Evolutionary conservation across 345 rosid species (phyloP).

Genomic region (Syzygium grande): DNA sequence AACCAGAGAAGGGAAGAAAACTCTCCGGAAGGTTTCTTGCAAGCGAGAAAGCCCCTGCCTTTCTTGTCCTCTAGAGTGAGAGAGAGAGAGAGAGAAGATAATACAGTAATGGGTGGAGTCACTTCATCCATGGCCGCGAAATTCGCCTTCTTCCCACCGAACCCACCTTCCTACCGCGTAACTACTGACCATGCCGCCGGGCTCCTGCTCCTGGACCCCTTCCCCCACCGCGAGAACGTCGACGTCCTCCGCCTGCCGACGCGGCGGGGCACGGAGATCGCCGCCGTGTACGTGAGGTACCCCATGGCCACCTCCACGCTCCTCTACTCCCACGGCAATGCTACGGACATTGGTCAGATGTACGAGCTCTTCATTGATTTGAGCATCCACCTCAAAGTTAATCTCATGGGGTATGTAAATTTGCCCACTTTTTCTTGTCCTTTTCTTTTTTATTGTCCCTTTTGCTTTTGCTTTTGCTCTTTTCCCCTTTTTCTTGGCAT

Average conservation of each 20-base stretch:
- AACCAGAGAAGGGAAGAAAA: background rate
- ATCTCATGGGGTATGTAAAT: slow-evolving; percentile 69
- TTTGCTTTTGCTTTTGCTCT: background rate
- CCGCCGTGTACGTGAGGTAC: slow-evolving; percentile 66
- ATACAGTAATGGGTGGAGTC: slow-evolving; percentile 73
- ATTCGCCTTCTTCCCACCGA: slow-evolving; percentile 91
- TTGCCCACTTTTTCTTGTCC: background rate
- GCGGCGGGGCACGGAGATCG: slow-evolving; percentile 75
- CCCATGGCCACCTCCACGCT: slow-evolving; percentile 89
- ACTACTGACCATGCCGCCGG: slow-evolving; percentile 47
- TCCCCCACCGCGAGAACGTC: slow-evolving; percentile 84
- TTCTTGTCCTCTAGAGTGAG: background rate
- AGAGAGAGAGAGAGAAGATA: background rate
- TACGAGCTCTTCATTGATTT: slow-evolving; percentile 94
- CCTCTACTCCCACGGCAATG: slow-evolving; percentile 91
- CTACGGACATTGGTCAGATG: slow-evolving; percentile 98
- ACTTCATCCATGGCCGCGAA: slow-evolving; percentile 98
- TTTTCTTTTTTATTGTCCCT: background rate
- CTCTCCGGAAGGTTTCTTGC: background rate
- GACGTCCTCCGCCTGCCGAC: slow-evolving; percentile 68
- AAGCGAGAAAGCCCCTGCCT: background rate
- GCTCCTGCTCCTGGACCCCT: slow-evolving; percentile 55
- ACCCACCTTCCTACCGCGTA: slow-evolving; percentile 82
- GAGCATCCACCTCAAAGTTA: slow-evolving; percentile 86
- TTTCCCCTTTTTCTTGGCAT: background rate